Percentiles rank a stretch among this genome's conserved stretches.
Evolutionary conservation across 2,329 filamentous ascomycete species (phyloP).

Genomic region (Botrytis aclada): DNA sequence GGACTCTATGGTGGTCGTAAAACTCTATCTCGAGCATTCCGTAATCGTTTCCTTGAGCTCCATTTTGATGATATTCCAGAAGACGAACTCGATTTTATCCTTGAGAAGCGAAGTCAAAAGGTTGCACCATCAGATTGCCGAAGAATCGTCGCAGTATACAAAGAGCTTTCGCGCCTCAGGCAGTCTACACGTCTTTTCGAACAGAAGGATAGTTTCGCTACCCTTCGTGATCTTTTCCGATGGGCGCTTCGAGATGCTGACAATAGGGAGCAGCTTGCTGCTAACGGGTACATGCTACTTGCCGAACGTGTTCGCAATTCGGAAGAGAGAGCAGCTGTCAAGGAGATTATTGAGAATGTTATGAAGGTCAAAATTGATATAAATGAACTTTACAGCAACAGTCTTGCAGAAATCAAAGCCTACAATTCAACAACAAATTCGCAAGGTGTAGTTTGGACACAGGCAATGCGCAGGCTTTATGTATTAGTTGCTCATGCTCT

Average conservation of each 20-base stretch:
- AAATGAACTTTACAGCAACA: slow-evolving; percentile 66
- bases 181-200: slow-evolving; percentile 93
- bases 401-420: slow-evolving; percentile 52
- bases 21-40: slow-evolving; percentile 86
- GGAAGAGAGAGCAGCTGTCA: slow-evolving; percentile 81
- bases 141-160: slow-evolving; percentile 90
- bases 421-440: slow-evolving; percentile 47
- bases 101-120: slow-evolving; percentile 81
- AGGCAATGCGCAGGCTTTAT: slow-evolving; percentile 88
- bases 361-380: slow-evolving; percentile 84
- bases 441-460: slow-evolving; percentile 85
- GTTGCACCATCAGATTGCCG: slow-evolving; percentile 88
- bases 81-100: slow-evolving; percentile 84
- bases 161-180: slow-evolving; percentile 82
- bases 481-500: slow-evolving; percentile 85
- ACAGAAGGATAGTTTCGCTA: slow-evolving; percentile 96
- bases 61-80: slow-evolving; percentile 99
- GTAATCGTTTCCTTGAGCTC: slow-evolving; percentile 93
- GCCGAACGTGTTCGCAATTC: slow-evolving; percentile 91
- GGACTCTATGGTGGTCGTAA: slow-evolving; percentile 95
- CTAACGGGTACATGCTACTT: slow-evolving; percentile 93
- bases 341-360: slow-evolving; percentile 80
- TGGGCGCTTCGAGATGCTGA: slow-evolving; percentile 88
- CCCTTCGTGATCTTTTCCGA: slow-evolving; percentile 88
- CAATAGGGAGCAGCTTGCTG: slow-evolving; percentile 80